These are phyloP conservation scores for Dryas drummondii DNA, from an alignment of 306 rosid species.

Conservation along the genomic window DNA sequence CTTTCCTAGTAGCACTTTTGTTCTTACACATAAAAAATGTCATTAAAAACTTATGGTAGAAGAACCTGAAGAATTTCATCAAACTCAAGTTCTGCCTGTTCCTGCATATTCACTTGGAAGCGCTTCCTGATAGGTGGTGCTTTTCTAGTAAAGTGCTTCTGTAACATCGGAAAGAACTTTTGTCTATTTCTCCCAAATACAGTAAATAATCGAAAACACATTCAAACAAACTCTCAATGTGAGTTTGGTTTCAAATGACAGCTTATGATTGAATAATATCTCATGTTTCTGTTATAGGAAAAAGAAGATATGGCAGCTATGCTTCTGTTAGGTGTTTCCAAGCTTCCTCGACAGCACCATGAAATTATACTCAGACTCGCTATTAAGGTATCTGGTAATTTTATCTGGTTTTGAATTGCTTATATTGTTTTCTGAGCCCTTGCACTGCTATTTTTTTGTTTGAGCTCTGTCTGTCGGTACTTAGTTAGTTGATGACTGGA, in stretches of 20 bases:
- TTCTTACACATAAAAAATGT: no score
- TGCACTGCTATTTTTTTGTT: neutral
- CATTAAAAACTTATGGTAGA: no score
- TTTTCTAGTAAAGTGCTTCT: no score
- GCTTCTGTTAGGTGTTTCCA: conserved; percentile 72
- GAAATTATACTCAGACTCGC: conserved; percentile 79
- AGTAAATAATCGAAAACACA: no score
- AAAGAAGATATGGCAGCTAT: conserved; percentile 76
- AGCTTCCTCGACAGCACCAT: conserved; percentile 86
- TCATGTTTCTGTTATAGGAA: conserved; percentile 46
- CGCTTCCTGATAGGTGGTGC: no score
- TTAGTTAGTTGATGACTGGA: neutral
- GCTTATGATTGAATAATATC: conserved; percentile 21
- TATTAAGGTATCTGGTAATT: conserved; percentile 50
- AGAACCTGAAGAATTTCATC: no score
- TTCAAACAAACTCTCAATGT: neutral
- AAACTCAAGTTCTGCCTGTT: no score
- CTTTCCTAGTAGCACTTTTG: no score
- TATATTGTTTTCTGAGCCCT: neutral
- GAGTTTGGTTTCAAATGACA: neutral
- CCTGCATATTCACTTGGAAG: no score
- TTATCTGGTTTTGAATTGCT: neutral
- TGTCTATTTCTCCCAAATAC: no score
- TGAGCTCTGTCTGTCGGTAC: neutral
- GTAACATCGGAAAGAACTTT: no score